Base-by-base conservation (phyloP, 169 alveolate species). In the Plasmodium gonderi region DNA sequence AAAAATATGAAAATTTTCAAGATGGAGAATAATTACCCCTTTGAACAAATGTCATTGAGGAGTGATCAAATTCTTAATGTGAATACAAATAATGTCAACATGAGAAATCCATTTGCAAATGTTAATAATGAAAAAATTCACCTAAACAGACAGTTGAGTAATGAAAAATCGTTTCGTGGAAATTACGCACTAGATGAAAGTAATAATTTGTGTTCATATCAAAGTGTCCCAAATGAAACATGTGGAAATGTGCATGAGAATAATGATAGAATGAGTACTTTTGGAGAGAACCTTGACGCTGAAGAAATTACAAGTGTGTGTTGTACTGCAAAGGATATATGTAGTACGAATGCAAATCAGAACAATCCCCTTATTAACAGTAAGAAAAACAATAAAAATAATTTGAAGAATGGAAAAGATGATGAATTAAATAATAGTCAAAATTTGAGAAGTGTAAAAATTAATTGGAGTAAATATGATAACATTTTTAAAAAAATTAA, bases 401-500 rank as follows among this genome's bases (percentile, higher is more conserved):
- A 77, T 76, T 23, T 76, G 33, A 87, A 76, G 26, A 75, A 87
- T 54, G 44, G 44, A 5, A 75, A 67, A 76, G 93, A 87, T 1
- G 90, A 87, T n/a, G 93, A 87, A 31, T 0, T 87, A 5, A 75
- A 75, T 38, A 87, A 76, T n/a, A 77, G 47, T 47, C 93, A 87
- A 9, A 87, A 87, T 76, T 87, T 87, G 36, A 87, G 93, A 45
- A 87, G 76, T 38, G 76, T 87, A 38, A 87, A 87, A 87, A 76
- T 87, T 40, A 87, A 87, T 29, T 87, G 93, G 93, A 87, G 68
- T 60, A 87, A 87, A 54, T 87, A 33, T 75, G 93, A 87, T 60
- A 87, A 67, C 51, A 75, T 87, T 23, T 87, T 87, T 87, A 75
- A 60, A 76, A 87, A 77, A 54, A 87, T 87, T 12, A 51, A 51